Evolutionary conservation across 2,329 filamentous ascomycete species (phyloP), one percentile per base, ranked within the genome.

Genomic region (Berkeleyomyces rouxiae): DNA sequence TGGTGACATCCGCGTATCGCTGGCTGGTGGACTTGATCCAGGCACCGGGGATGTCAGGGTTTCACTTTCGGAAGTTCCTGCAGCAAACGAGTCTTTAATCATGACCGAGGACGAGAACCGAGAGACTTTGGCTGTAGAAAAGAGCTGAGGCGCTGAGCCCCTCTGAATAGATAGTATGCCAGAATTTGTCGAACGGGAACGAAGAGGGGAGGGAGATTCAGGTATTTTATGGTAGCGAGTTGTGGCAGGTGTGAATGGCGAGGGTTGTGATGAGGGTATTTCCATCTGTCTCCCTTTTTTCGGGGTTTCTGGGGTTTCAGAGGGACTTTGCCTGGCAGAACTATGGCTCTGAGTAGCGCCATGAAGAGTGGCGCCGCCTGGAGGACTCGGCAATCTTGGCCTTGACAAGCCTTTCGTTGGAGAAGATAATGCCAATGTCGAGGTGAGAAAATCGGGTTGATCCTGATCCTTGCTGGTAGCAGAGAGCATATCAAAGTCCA

Each of bases 11-110:
- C 31, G 49, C 43, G 40, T 36, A 59, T 31, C 11, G 43, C 7
- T 3, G 1, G 40, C 33, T 5, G 61, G 40, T 16, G 36, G 11
- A 36, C 55, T 49, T 40, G 53, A 51, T 3, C 51, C 40, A 13
- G 23, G 55, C 11, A 55, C 51, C 9, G 55, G 23, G 5, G 55
- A 59, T 7, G 33, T 53, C 7, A 10, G 61, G 11, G 23, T 10
- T 13, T 63, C 55, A 13, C 55, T 63, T 10, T 40, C 53, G 1
- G 59, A 61, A 37, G 59, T 63, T 4, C 55, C 59, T 59, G 16
- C 61, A 16, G 72, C 74, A 66, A 73, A 78, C 7, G 77, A 78
- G 63, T 79, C 77, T 59, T 77, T 70, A 23, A 79, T 74, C 2
- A 75, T 72, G n/a, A 75, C 65, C 5, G 67, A 72, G 3, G 44